phyloP scores from a whole-genome alignment of 192 early-diverging fungal genomes.

The Coemansia sp. region DNA sequence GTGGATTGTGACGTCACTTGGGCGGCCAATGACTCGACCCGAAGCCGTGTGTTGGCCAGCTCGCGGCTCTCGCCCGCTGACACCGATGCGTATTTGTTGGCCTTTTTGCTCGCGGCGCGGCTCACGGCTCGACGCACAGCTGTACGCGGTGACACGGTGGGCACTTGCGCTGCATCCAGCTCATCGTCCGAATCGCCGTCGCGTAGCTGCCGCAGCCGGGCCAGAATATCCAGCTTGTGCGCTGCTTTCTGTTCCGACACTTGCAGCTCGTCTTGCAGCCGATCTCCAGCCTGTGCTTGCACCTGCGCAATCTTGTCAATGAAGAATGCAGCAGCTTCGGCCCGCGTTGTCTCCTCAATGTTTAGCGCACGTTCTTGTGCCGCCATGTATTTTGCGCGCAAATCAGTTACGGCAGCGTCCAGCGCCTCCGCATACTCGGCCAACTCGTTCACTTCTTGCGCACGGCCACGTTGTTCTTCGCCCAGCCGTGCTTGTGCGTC shows the following conservation, averaged over 20 bases:
- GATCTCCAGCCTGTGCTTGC: conserved; percentile 43
- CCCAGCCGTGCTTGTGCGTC: conserved; percentile 28
- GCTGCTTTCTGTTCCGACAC: conserved; percentile 35
- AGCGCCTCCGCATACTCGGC: conserved; percentile 33
- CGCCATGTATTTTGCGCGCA: conserved; percentile 45
- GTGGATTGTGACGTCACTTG: conserved; percentile 28
- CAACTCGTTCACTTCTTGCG: conserved; percentile 46
- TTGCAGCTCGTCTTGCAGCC: conserved; percentile 43
- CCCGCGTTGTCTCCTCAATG: conserved; percentile 59
- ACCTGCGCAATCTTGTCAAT: conserved; percentile 49
- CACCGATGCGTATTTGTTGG: conserved; percentile 47
- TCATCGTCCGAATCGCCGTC: conserved; percentile 8
- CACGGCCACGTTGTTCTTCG: not conserved
- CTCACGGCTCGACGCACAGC: conserved; percentile 44
- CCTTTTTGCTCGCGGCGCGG: conserved; percentile 43
- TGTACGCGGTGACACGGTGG: conserved; percentile 45
- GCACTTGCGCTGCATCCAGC: conserved; percentile 32
- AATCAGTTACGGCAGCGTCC: conserved; percentile 11
- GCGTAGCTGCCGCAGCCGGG: conserved; percentile 29
- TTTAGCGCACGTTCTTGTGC: conserved; percentile 55
- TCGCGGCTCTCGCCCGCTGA: conserved; percentile 45
- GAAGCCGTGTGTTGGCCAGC: conserved; percentile 13
- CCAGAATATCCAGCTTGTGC: conserved; percentile 55
- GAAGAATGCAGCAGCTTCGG: conserved; percentile 55
- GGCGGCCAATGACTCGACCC: conserved; percentile 21